phyloP scores from a whole-genome alignment of 2,329 filamentous ascomycete species.

The Penicillium griseofulvum region DNA sequence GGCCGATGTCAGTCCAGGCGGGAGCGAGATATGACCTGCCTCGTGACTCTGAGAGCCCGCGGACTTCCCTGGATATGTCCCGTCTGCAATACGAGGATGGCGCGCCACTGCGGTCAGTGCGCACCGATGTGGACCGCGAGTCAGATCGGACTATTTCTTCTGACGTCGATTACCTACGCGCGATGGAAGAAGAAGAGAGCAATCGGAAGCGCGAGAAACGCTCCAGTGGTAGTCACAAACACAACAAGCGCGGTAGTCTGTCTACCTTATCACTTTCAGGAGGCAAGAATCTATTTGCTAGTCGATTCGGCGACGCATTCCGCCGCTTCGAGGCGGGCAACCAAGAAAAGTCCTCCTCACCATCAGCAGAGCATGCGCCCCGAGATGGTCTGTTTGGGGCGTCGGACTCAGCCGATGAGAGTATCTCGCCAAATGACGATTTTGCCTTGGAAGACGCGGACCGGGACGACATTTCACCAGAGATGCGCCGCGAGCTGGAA shows the following conservation, averaged over 20 bases:
- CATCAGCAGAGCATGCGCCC: conserved; percentile 46
- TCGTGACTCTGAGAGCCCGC: conserved; percentile 67
- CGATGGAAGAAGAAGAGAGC: conserved; percentile 65
- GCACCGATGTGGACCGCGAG: conserved; percentile 35
- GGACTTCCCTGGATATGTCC: conserved; percentile 39
- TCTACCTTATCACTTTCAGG: conserved; percentile 65
- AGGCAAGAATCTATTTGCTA: conserved; percentile 78
- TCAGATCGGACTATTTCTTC: conserved; percentile 60
- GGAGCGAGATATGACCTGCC: conserved; percentile 80
- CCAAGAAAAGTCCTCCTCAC: conserved; percentile 34
- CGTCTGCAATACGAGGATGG: conserved; percentile 38
- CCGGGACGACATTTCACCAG: conserved; percentile 72
- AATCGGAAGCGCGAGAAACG: conserved; percentile 57
- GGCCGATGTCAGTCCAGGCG: conserved; percentile 79
- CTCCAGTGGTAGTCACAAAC: conserved; percentile 57
- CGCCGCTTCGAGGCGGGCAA: conserved; percentile 74
- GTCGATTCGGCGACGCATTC: conserved; percentile 91
- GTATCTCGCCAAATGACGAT: conserved; percentile 13
- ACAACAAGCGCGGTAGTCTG: conserved; percentile 71
- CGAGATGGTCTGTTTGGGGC: conserved; percentile 66
- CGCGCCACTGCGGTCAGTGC: conserved; percentile 33
- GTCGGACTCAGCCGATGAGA: conserved; percentile 64
- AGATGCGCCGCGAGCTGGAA: conserved; percentile 87
- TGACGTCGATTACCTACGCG: conserved; percentile 78
- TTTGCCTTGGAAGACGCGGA: conserved; percentile 62